phyloP scores from a whole-genome alignment of 129 eudicot genomes.

The Flaveria robusta region DNA sequence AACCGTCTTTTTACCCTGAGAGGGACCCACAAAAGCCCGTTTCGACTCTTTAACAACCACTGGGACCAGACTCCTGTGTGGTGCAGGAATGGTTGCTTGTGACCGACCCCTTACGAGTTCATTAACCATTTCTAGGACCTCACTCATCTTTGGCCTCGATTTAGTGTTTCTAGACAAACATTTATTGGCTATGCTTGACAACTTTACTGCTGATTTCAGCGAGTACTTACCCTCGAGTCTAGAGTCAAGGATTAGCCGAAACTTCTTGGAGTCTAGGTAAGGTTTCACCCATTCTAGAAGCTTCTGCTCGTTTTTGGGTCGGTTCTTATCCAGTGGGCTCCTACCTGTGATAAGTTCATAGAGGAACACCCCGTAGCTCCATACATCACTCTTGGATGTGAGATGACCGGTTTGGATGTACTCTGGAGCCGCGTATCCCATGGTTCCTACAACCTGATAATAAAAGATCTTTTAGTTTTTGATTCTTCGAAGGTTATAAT shows the following conservation, averaged over 20 bases:
- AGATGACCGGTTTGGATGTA: conserved; percentile 74
- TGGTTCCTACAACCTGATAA: conserved; percentile 69
- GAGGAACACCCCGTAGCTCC: conserved; percentile 84
- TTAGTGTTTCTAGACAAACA: conserved; percentile 66
- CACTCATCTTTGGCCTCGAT: conserved; percentile 84
- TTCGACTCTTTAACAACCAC: conserved; percentile 29
- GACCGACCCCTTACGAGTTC: conserved; percentile 44
- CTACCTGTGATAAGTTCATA: conserved; percentile 79
- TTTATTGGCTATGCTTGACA: conserved; percentile 64
- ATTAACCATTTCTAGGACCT: conserved; percentile 74
- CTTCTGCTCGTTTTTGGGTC: conserved; percentile 76
- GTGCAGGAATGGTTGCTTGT: conserved; percentile 34
- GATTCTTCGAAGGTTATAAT: background rate
- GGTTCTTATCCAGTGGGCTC: conserved; percentile 67
- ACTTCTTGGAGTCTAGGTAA: conserved; percentile 63
- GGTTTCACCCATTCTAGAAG: conserved; percentile 88
- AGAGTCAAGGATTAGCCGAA: conserved; percentile 66
- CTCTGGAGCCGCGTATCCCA: conserved; percentile 86
- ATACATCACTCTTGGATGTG: conserved; percentile 63
- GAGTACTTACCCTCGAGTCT: conserved; percentile 67
- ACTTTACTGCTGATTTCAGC: conserved; percentile 62
- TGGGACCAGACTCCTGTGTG: conserved; percentile 28
- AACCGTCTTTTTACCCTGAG: conserved; percentile 19
- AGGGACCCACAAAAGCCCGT: conserved; percentile 29
- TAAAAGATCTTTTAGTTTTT: background rate